Base-by-base conservation (phyloP, 768 basidiomycete species). In the Collybiopsis luxurians region DNA sequence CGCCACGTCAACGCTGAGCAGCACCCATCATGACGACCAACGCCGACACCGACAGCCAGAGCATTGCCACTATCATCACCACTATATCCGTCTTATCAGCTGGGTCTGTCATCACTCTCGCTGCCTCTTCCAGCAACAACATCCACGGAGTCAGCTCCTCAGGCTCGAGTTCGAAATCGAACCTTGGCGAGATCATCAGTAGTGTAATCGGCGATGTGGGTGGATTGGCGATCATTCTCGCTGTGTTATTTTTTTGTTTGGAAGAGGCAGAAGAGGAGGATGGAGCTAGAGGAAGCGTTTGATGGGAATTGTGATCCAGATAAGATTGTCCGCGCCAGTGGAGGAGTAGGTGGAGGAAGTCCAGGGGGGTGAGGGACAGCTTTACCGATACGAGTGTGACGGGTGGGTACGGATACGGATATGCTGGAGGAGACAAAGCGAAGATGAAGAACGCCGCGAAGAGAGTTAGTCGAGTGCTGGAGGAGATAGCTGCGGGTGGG, bases 271-370 rank as follows among this genome's bases (percentile, higher is more conserved):
- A 40, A 24, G 26, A 30, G 57, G 21, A 42, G 27, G 43, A 36
- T 26, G 4, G 23, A 53, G n/a, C 42, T 53, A 9, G 57, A 58
- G 5, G 49, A 58, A 38, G 34, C 21, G 23, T 58, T 58, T 27
- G 57, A 58, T 38, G 57, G 57, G 17, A 58, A 58, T n/a, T 58
- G 53, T 53, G 57, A 58, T 39, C 57, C 57, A 2, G 50, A 58
- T 45, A 39, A 43, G 12, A 58, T 49, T 19, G 19, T 49, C 11
- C 21, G 27, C 1, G 13, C 39, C 11, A 39, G 36, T 13, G 40
- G 36, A 38, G 55, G 56, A 19, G 21, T 44, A 34, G 31, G 31
- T 15, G n/a, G 26, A 2, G 7, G n/a, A n/a, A n/a, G n/a, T n/a
- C n/a, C n/a, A n/a, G 30, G 15, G 42, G 40, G 19, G 26, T 17